A percentile compares a stretch with the other conserved stretches of the same genome.
phyloP scores from a whole-genome alignment of 1,284 basidiomycete species.

The Rhodofomes roseus region DNA sequence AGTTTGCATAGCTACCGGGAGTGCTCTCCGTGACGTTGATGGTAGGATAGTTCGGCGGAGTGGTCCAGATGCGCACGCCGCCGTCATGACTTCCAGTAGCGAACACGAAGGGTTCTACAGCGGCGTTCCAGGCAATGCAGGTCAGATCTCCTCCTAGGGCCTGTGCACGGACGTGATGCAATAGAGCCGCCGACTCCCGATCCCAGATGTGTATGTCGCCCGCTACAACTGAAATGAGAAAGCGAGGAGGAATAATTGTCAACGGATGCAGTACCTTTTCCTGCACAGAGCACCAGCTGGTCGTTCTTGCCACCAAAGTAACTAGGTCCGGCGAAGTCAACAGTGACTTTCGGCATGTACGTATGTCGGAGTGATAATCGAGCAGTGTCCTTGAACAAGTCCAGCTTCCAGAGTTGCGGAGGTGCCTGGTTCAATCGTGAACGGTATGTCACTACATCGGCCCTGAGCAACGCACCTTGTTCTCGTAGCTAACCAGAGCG shows the following conservation, averaged over 20 bases:
- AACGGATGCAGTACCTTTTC: slow-evolving; percentile 49
- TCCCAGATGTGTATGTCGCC: slow-evolving; percentile 86
- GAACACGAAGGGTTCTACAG: slow-evolving; percentile 71
- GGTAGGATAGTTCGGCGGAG: not conserved
- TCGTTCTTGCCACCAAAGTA: slow-evolving; percentile 78
- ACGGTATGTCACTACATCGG: slow-evolving; percentile 2
- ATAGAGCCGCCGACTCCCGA: slow-evolving; percentile 62
- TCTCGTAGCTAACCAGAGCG: slow-evolving; percentile 71
- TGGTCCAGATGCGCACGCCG: slow-evolving; percentile 67
- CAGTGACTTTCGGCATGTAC: slow-evolving; percentile 61
- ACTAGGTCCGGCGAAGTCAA: slow-evolving; percentile 77
- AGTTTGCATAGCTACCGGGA: not conserved
- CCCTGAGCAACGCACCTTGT: slow-evolving; percentile 44
- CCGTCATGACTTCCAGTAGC: slow-evolving; percentile 77
- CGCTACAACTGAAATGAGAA: slow-evolving; percentile 34
- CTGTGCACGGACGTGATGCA: slow-evolving; percentile 63
- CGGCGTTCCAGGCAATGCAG: slow-evolving; percentile 74
- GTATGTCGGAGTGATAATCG: slow-evolving; percentile 61
- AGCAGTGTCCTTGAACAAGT: slow-evolving; percentile 49
- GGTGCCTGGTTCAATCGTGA: slow-evolving; percentile 45
- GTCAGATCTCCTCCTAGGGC: slow-evolving; percentile 64
- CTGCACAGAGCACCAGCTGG: slow-evolving; percentile 71
- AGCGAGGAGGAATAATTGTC: not conserved
- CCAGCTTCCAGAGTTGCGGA: slow-evolving; percentile 78
- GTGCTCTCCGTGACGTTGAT: slow-evolving; percentile 1